Percentiles rank a stretch among this genome's conserved stretches.
Conservation (phyloP, 805 yeast genomes). For the Peterozyma xylosa region DNA sequence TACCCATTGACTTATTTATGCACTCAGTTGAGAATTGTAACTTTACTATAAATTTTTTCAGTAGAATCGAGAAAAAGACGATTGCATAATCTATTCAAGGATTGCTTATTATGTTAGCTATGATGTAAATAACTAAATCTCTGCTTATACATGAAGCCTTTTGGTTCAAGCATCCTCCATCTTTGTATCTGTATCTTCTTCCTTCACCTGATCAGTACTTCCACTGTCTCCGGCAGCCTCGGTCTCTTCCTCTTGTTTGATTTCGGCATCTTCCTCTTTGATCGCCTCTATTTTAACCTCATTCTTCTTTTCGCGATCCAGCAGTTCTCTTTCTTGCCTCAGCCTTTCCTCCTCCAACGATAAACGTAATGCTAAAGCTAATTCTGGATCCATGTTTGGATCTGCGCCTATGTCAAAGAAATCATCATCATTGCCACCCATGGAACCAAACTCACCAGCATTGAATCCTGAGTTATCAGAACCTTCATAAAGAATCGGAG, state of each 20-base stretch:
- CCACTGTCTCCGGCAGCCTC: constrained; percentile 15
- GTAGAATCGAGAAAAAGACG: too few species aligned
- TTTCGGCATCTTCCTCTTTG: constrained; percentile 11
- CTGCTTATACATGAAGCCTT: constrained; percentile 6
- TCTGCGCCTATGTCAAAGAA: constrained; percentile 68
- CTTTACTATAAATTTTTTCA: too few species aligned
- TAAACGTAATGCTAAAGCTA: constrained; percentile 90
- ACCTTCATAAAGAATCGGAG: constrained; percentile 66
- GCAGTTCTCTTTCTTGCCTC: constrained; percentile 74
- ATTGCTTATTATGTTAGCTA: not conserved
- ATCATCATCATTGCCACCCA: constrained; percentile 36
- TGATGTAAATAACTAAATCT: not conserved
- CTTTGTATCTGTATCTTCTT: constrained; percentile 11
- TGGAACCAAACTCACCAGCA: constrained; percentile 34
- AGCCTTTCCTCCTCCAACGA: constrained; percentile 93
- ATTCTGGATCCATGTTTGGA: constrained; percentile 92
- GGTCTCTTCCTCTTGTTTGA: constrained; percentile 13
- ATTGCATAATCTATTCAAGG: too few species aligned
- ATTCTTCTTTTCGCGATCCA: constrained; percentile 24
- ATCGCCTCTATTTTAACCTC: not conserved
- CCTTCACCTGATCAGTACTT: constrained; percentile 10
- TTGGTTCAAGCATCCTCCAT: constrained; percentile 10
- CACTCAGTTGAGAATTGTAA: too few species aligned
- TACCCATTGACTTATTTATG: too few species aligned
- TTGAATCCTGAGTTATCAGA: constrained; percentile 41